Percentiles rank a stretch among this genome's conserved stretches.
phyloP scores from a whole-genome alignment of 225 moss, liverwort and hornwort genomes.

The Bryum argenteum region DNA sequence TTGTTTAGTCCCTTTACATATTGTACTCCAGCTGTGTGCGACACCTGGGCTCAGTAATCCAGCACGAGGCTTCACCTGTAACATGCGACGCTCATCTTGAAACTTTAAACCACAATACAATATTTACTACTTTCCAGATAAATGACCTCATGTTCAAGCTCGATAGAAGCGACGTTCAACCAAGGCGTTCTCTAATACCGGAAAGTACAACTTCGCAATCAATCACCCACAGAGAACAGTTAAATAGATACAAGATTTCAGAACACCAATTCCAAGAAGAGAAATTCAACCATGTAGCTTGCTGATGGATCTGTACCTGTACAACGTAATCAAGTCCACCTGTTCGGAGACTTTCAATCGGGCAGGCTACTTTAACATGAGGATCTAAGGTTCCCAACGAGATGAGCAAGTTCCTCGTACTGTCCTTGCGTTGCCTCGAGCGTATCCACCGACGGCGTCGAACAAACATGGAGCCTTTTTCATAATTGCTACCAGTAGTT shows the following conservation, averaged over 20 bases:
- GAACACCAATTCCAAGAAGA: slow-evolving; percentile 5
- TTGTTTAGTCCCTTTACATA: slow-evolving; percentile 46
- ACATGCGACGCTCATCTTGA: background rate
- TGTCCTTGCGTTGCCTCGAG: slow-evolving; percentile 57
- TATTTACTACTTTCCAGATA: background rate
- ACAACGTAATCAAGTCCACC: slow-evolving; percentile 70
- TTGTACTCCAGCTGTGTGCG: slow-evolving; percentile 69
- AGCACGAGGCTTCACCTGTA: slow-evolving; percentile 66
- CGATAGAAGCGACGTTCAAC: background rate
- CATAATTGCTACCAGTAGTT: slow-evolving; percentile 32
- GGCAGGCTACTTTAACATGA: slow-evolving; percentile 55
- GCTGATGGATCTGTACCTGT: slow-evolving; percentile 44
- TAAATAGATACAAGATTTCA: background rate
- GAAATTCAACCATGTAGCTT: background rate
- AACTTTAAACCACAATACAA: background rate
- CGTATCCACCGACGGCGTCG: slow-evolving; percentile 92
- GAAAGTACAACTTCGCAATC: background rate
- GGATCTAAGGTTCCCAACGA: slow-evolving; percentile 64
- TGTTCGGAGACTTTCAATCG: slow-evolving; percentile 65
- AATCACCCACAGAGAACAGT: background rate
- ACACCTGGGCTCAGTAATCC: slow-evolving; percentile 41
- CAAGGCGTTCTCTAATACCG: background rate
- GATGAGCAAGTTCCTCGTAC: slow-evolving; percentile 54
- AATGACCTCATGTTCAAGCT: background rate
- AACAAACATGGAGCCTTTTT: slow-evolving; percentile 54